Percentiles rank a stretch among this genome's conserved stretches.
phyloP scores from a whole-genome alignment of 805 yeast genomes.

The Starmerella bombicola region DNA sequence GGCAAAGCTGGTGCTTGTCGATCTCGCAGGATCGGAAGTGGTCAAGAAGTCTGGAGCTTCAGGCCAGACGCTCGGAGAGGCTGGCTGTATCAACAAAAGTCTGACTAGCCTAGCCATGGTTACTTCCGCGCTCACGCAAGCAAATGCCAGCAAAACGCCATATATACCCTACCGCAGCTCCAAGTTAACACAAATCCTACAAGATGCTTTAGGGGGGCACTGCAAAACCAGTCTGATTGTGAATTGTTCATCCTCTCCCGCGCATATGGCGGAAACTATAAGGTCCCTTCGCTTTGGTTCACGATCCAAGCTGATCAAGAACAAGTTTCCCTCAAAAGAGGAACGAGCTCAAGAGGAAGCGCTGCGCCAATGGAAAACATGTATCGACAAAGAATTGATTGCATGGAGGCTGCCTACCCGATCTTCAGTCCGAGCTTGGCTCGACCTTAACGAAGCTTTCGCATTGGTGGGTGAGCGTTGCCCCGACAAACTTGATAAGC shows the following conservation, averaged over 20 bases:
- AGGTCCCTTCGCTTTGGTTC: constrained; percentile 64
- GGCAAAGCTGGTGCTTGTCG: constrained; percentile 57
- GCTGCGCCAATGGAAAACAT: background rate
- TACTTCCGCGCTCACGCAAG: constrained; percentile 53
- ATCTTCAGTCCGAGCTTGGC: background rate
- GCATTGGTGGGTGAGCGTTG: background rate
- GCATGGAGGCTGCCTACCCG: background rate
- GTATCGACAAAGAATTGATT: background rate
- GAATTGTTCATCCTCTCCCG: constrained; percentile 53
- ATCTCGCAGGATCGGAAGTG: constrained; percentile 78
- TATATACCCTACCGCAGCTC: constrained; percentile 69
- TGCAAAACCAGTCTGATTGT: constrained; percentile 60
- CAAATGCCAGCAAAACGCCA: constrained; percentile 21
- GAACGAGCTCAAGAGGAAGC: no score
- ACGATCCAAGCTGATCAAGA: constrained; percentile 35
- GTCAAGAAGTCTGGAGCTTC: constrained; percentile 62
- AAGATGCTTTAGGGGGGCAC: constrained; percentile 70
- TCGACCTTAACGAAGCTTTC: background rate
- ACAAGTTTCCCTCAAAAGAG: no score
- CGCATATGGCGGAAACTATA: constrained; percentile 50
- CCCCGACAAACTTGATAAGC: background rate
- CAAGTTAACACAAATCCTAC: constrained; percentile 60
- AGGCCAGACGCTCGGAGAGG: constrained; percentile 64
- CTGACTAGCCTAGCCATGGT: constrained; percentile 67
- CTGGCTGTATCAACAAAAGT: constrained; percentile 69